Percentiles rank a stretch among this genome's conserved stretches.
Evolutionary conservation across 1,139 yeast species (phyloP).

Genomic region (Kodamaea plutei): DNA sequence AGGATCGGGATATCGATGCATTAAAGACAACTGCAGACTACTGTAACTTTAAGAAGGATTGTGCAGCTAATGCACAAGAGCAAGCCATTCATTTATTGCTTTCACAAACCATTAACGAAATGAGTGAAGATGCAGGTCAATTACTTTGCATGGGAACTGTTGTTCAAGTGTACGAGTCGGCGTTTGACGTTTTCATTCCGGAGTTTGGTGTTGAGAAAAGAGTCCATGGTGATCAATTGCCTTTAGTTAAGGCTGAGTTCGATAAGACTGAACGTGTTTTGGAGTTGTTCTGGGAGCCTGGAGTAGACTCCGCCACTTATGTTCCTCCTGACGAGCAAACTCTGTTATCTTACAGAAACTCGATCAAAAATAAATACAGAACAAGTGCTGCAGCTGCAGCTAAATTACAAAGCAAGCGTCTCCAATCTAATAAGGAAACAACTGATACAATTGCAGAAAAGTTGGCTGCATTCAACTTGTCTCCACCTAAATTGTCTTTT

Average conservation of each 20-base stretch:
- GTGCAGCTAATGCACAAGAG: constrained; percentile 90
- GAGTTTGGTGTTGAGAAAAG: constrained; percentile 96
- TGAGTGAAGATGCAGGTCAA: constrained; percentile 76
- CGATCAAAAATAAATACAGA: constrained; percentile 75
- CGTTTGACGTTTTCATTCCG: constrained; percentile 91
- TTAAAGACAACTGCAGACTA: constrained; percentile 82
- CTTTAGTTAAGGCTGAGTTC: constrained; percentile 87
- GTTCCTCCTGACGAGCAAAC: constrained; percentile 85
- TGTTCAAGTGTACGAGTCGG: constrained; percentile 89
- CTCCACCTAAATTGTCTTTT: constrained; percentile 47
- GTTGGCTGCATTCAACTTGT: constrained; percentile 47
- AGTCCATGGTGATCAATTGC: constrained; percentile 96
- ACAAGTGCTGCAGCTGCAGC: constrained; percentile 73
- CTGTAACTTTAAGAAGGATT: constrained; percentile 92
- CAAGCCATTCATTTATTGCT: constrained; percentile 86
- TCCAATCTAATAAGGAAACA: constrained; percentile 26
- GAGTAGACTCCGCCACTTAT: constrained; percentile 85
- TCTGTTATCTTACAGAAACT: constrained; percentile 68
- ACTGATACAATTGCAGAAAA: constrained; percentile 44
- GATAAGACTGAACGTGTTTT: constrained; percentile 63
- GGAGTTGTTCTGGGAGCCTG: constrained; percentile 89
- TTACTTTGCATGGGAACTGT: constrained; percentile 82
- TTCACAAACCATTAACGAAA: constrained; percentile 78
- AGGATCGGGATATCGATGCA: constrained; percentile 59
- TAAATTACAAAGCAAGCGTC: constrained; percentile 42